Evolutionary conservation across 306 rosid species (phyloP).

Genomic region (Inga oerstediana): DNA sequence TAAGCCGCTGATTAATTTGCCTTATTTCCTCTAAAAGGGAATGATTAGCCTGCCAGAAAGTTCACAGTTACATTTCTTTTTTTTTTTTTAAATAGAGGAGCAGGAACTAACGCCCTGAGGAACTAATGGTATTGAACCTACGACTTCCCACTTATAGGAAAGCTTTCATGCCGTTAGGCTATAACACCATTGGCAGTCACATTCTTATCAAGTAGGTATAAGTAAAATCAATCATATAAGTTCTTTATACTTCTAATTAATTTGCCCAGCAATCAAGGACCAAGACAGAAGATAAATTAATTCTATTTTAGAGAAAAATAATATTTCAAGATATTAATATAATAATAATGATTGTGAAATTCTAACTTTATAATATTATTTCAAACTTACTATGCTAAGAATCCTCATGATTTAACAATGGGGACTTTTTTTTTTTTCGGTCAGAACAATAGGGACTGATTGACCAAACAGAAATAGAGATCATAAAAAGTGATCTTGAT

Average conservation of each 20-base stretch:
- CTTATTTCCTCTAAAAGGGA: slow-evolving; percentile 86
- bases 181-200: background rate
- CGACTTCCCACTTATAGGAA: too few relatives aligned
- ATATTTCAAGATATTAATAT: background rate
- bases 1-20: slow-evolving; percentile 77
- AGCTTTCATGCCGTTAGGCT: too few relatives aligned
- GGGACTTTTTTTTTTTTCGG: background rate
- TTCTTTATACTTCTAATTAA: slow-evolving; percentile 3
- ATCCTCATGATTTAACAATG: slow-evolving; percentile 1
- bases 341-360: background rate
- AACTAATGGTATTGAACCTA: too few relatives aligned
- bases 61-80: background rate
- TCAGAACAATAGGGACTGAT: background rate
- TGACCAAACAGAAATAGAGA: background rate
- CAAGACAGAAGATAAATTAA: slow-evolving; percentile 16
- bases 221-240: background rate
- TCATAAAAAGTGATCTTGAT: slow-evolving; percentile 13
- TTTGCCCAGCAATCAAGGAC: slow-evolving; percentile 25
- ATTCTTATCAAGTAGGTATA: background rate
- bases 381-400: slow-evolving; percentile 8
- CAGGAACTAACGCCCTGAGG: too few relatives aligned
- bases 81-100: too few relatives aligned
- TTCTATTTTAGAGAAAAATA: background rate
- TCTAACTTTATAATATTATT: slow-evolving; percentile 3
- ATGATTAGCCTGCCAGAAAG: slow-evolving; percentile 68